A percentile compares a stretch with the other conserved stretches of the same genome.
phyloP scores from a whole-genome alignment of 2,329 filamentous ascomycete species.

The Cladosporium sp. region DNA sequence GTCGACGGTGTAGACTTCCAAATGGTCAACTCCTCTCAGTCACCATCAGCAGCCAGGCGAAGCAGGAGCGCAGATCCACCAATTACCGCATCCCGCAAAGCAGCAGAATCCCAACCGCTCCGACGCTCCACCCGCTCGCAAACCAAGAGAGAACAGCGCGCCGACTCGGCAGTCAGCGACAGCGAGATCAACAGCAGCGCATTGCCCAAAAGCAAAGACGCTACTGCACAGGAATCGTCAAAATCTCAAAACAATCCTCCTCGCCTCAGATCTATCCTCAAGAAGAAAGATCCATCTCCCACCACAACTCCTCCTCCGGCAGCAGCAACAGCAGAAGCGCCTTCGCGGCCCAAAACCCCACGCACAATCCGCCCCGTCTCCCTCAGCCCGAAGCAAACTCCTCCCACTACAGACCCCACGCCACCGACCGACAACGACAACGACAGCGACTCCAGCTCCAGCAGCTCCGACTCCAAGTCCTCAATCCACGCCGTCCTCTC shows the following conservation, averaged over 20 bases:
- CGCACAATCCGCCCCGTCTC: background rate
- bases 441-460: background rate
- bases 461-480: background rate
- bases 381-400: background rate
- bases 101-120: no score
- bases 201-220: background rate
- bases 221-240: background rate
- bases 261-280: background rate
- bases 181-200: background rate
- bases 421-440: background rate
- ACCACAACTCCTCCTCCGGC: background rate
- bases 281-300: background rate
- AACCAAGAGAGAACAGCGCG: slow-evolving; percentile 15
- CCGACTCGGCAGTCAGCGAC: slow-evolving; percentile 14
- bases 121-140: slow-evolving; percentile 13
- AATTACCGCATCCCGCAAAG: background rate
- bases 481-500: slow-evolving; percentile 35
- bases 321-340: no score
- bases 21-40: slow-evolving; percentile 1
- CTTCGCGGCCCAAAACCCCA: background rate
- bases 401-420: background rate
- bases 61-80: slow-evolving; percentile 8
- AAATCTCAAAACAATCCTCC: slow-evolving; percentile 1
- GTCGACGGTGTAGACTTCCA: slow-evolving; percentile 10
- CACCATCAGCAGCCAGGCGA: background rate